Conservation (phyloP, 2,329 filamentous ascomycete genomes). For the Helminthosporium solani region DNA sequence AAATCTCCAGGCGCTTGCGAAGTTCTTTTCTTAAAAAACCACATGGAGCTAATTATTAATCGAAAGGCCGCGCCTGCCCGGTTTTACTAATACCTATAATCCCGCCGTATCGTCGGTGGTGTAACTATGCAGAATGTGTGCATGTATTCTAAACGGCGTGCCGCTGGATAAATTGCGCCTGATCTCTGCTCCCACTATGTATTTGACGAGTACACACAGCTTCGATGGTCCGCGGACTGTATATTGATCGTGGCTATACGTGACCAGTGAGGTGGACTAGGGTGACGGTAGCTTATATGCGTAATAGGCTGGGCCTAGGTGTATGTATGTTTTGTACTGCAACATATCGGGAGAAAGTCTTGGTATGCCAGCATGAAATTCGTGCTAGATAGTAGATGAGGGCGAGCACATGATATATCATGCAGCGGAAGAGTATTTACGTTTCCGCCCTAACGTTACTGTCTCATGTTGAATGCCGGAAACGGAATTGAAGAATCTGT, state of each 20-base stretch:
- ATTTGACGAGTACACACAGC: no score
- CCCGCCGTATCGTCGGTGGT: no score
- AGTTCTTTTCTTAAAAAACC: no score
- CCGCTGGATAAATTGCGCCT: slow-evolving; percentile 2
- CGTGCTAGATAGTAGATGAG: not conserved
- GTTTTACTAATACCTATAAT: no score
- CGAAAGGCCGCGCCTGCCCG: not conserved
- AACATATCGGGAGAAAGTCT: no score
- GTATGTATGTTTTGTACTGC: no score
- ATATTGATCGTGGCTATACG: not conserved
- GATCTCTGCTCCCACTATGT: not conserved
- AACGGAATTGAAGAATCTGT: no score
- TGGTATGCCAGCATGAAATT: not conserved
- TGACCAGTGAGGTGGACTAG: not conserved
- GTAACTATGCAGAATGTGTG: not conserved
- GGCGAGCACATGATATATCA: not conserved
- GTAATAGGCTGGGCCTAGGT: not conserved
- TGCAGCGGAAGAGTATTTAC: not conserved
- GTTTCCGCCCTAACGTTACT: not conserved
- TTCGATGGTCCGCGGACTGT: not conserved
- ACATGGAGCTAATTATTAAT: not conserved
- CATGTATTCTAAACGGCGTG: not conserved
- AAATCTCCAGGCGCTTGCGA: no score
- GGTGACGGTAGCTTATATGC: not conserved
- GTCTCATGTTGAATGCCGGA: not conserved